Conservation (phyloP, 2,329 filamentous ascomycete genomes). For the Mycosphaerella arachidis region DNA sequence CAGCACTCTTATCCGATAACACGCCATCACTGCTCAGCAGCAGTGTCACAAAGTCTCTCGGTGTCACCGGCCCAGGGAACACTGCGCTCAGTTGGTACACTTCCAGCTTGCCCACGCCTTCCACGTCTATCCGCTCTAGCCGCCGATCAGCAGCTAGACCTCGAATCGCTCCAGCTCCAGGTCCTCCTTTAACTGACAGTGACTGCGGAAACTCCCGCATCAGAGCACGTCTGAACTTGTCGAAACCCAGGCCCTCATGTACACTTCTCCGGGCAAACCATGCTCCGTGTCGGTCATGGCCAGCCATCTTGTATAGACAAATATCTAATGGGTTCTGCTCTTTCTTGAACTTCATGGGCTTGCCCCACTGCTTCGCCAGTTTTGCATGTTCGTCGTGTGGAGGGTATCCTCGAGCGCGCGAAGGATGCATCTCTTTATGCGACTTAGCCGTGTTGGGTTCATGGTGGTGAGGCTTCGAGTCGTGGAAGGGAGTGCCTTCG, state of each 20-base stretch:
- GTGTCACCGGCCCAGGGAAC: conserved; percentile 82
- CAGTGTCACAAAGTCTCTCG: conserved; percentile 81
- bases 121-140: conserved; percentile 59
- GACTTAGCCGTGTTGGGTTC: conserved; percentile 50
- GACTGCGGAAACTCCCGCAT: conserved; percentile 76
- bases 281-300: conserved; percentile 74
- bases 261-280: conserved; percentile 88
- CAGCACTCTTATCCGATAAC: conserved; percentile 44
- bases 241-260: conserved; percentile 72
- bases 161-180: conserved; percentile 70
- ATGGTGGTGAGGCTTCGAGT: conserved; percentile 53
- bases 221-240: conserved; percentile 71
- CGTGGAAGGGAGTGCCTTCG: conserved; percentile 40
- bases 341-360: conserved; percentile 67
- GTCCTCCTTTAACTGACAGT: conserved; percentile 63
- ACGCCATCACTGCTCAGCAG: conserved; percentile 62
- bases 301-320: conserved; percentile 71
- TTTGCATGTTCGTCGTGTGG: conserved; percentile 51
- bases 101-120: conserved; percentile 60
- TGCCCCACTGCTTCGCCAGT: conserved; percentile 79
- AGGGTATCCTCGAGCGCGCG: conserved; percentile 47
- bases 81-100: conserved; percentile 84
- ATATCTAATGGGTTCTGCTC: conserved; percentile 73
- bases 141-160: conserved; percentile 78
- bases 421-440: conserved; percentile 51